phyloP scores from a whole-genome alignment of 2,329 filamentous ascomycete genomes.

The Colletotrichum horii region DNA sequence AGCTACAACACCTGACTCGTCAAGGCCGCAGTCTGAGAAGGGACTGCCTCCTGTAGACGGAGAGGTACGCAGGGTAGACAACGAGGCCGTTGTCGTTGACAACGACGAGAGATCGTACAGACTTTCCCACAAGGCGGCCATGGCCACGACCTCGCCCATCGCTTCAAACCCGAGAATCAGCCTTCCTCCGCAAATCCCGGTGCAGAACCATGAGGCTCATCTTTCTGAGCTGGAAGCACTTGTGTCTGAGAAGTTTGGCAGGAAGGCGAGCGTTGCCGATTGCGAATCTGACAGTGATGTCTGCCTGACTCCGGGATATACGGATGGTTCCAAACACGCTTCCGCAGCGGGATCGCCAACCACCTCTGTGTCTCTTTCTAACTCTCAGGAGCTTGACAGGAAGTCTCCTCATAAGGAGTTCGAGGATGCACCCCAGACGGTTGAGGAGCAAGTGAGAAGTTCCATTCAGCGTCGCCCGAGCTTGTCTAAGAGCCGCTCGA shows the following conservation, averaged over 20 bases:
- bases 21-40: constrained; percentile 45
- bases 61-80: constrained; percentile 15
- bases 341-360: background rate
- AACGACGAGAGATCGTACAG: constrained; percentile 19
- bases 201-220: constrained; percentile 7
- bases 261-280: constrained; percentile 13
- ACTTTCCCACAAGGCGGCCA: constrained; percentile 7
- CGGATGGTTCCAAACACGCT: background rate
- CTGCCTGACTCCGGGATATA: constrained; percentile 4
- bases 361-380: background rate
- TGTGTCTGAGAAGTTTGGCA: constrained; percentile 14
- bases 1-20: constrained; percentile 44
- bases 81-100: constrained; percentile 10
- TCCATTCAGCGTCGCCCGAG: constrained; percentile 12
- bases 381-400: background rate
- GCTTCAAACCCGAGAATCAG: constrained; percentile 8
- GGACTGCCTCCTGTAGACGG: constrained; percentile 26
- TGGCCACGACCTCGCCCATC: background rate
- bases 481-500: constrained; percentile 28
- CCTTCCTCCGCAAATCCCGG: constrained; percentile 10
- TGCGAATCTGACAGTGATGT: constrained; percentile 16
- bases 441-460: background rate
- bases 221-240: constrained; percentile 13
- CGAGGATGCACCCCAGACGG: background rate
- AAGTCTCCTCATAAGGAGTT: background rate